A percentile compares a stretch with the other conserved stretches of the same genome.
phyloP scores from a whole-genome alignment of 2,329 filamentous ascomycete genomes.

The Grosmannia huntii region DNA sequence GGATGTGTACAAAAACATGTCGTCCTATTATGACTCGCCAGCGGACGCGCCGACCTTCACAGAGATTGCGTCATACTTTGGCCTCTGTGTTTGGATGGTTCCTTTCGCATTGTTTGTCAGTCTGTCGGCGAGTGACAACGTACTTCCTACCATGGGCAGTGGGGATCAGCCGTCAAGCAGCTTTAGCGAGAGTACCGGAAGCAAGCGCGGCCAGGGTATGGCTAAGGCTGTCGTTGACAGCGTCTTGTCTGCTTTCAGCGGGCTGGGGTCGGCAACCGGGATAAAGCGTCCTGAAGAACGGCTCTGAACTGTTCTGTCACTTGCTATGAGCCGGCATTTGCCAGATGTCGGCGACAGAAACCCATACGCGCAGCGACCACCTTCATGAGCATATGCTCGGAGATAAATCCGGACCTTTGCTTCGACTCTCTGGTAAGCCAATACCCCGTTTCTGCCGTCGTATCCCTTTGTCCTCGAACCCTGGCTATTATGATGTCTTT shows the following conservation, averaged over 20 bases:
- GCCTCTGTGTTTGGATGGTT: conserved; percentile 90
- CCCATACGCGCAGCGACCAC: background rate
- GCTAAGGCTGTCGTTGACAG: conserved; percentile 52
- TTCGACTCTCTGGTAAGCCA: background rate
- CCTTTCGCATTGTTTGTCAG: conserved; percentile 93
- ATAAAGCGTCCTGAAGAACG: conserved; percentile 27
- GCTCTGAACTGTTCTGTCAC: conserved; percentile 10
- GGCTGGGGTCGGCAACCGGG: conserved; percentile 26
- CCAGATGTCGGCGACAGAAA: background rate
- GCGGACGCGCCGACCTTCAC: conserved; percentile 67
- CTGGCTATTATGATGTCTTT: conserved; percentile 11
- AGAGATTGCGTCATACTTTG: conserved; percentile 92
- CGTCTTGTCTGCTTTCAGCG: conserved; percentile 37
- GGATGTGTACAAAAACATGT: conserved; percentile 41
- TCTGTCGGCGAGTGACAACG: conserved; percentile 86
- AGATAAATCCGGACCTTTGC: background rate
- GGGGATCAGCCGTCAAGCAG: conserved; percentile 29
- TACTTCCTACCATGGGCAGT: conserved; percentile 81
- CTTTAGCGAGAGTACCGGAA: conserved; percentile 25
- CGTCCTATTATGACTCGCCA: conserved; percentile 49
- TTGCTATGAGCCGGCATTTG: background rate
- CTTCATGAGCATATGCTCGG: background rate
- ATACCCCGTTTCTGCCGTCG: background rate
- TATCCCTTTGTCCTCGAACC: background rate
- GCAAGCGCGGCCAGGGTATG: conserved; percentile 46